These are phyloP conservation scores for Petunia hybrid DNA, from an alignment of 305 asterid genomes.

Conservation along the genomic window DNA sequence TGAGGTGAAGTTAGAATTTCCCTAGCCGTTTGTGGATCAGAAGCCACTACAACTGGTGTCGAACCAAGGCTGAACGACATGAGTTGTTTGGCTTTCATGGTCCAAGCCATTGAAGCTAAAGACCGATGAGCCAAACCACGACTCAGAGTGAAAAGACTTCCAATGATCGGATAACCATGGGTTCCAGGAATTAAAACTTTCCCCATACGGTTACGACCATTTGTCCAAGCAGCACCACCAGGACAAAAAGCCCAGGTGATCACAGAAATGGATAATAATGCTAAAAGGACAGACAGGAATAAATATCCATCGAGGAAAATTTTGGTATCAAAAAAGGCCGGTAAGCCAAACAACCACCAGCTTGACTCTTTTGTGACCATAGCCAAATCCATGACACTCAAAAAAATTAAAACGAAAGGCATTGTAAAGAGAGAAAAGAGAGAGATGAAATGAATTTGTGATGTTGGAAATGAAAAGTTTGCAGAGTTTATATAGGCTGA, in stretches of 20 bases:
- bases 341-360: too few relatives aligned
- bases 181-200: too few relatives aligned
- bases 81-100: slow-evolving; percentile 46
- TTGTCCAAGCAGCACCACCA: slow-evolving; percentile 62
- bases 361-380: too few relatives aligned
- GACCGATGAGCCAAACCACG: not conserved
- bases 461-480: too few relatives aligned
- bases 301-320: too few relatives aligned
- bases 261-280: slow-evolving; percentile 37
- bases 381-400: slow-evolving; percentile 30
- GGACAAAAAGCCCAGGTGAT: slow-evolving; percentile 57
- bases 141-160: too few relatives aligned
- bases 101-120: not conserved
- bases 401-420: slow-evolving; percentile 43
- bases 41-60: slow-evolving; percentile 60
- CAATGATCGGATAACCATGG: too few relatives aligned
- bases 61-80: slow-evolving; percentile 70
- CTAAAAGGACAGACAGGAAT: slow-evolving; percentile 32
- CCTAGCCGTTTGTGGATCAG: slow-evolving; percentile 50
- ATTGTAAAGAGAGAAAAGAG: slow-evolving; percentile 26
- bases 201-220: slow-evolving; percentile 50
- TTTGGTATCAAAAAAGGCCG: too few relatives aligned
- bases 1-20: slow-evolving; percentile 52
- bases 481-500: too few relatives aligned
- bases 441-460: slow-evolving; percentile 3